Evolutionary conservation across 768 basidiomycete species (phyloP).

Genomic region (Paxillus rubicundulus): DNA sequence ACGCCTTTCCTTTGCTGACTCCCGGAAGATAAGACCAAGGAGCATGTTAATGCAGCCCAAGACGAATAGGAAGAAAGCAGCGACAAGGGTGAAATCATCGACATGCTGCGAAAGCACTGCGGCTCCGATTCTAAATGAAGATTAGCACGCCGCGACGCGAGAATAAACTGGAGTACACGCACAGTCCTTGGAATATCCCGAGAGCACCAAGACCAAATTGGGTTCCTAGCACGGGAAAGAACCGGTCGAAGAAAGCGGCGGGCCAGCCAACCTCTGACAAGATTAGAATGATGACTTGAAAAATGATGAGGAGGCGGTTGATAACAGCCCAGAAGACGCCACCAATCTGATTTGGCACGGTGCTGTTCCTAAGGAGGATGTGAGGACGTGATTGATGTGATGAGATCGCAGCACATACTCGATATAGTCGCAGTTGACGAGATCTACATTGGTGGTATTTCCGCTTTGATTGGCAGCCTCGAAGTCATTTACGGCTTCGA

Average conservation of each 20-base stretch:
- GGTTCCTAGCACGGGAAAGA: constrained; percentile 83
- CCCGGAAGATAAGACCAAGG: constrained; percentile 70
- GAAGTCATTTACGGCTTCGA: constrained; percentile 72
- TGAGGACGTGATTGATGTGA: constrained; percentile 17
- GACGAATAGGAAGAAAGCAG: constrained; percentile 90
- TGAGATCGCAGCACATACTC: constrained; percentile 44
- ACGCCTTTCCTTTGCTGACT: constrained; percentile 57
- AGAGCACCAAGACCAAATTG: constrained; percentile 84
- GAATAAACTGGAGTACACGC: constrained; percentile 27
- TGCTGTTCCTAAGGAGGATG: constrained; percentile 50
- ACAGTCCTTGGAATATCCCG: constrained; percentile 86
- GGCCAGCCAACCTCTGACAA: constrained; percentile 86
- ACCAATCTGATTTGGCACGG: constrained; percentile 88
- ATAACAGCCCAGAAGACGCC: constrained; percentile 91
- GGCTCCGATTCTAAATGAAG: constrained; percentile 54
- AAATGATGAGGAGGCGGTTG: constrained; percentile 83
- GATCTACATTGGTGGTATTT: constrained; percentile 28
- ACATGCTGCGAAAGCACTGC: constrained; percentile 76
- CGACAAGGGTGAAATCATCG: constrained; percentile 84
- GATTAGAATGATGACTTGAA: constrained; percentile 77
- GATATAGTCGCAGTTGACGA: constrained; percentile 73
- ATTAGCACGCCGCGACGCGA: constrained; percentile 6
- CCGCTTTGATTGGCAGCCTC: constrained; percentile 39
- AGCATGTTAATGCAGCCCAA: constrained; percentile 88
- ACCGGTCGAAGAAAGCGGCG: constrained; percentile 71